Conservation (phyloP, 345 rosid genomes). For the Jatropha curcas region DNA sequence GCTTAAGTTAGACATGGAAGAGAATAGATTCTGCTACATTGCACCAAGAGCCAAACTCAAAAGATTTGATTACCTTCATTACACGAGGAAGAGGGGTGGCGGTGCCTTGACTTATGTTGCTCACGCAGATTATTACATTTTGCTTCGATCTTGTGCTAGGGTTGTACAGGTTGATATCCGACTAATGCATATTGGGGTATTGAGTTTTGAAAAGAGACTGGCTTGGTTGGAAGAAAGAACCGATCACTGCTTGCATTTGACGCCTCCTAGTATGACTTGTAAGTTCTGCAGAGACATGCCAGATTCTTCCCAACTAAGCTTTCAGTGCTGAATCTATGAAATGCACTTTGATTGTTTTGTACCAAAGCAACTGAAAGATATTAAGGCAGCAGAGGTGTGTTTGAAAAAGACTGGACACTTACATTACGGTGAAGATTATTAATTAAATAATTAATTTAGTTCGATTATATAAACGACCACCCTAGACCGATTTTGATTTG, state of each 20-base stretch:
- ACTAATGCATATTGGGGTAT: constrained; percentile 63
- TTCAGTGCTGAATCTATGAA: constrained; percentile 26
- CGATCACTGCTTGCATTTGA: constrained; percentile 50
- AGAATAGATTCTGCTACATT: constrained; percentile 63
- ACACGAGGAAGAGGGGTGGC: constrained; percentile 56
- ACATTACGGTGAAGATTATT: not conserved
- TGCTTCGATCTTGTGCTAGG: constrained; percentile 64
- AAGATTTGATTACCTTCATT: constrained; percentile 62
- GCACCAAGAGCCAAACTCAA: constrained; percentile 64
- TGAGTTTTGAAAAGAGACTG: constrained; percentile 74
- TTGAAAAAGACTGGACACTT: not conserved
- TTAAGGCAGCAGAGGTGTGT: not conserved
- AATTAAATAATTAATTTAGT: too few relatives aligned
- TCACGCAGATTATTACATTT: constrained; percentile 82
- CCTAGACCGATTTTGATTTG: too few relatives aligned
- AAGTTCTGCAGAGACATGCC: constrained; percentile 39
- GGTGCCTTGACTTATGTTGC: constrained; percentile 56
- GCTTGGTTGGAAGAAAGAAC: constrained; percentile 74
- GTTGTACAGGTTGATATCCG: constrained; percentile 60
- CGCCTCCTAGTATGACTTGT: constrained; percentile 47
- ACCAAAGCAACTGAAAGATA: not conserved
- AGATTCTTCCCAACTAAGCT: constrained; percentile 20
- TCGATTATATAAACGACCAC: too few relatives aligned
- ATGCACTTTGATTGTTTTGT: too few relatives aligned
- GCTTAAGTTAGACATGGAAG: constrained; percentile 67